phyloP scores from a whole-genome alignment of 2,329 filamentous ascomycete genomes.

The Fusarium buxicola region DNA sequence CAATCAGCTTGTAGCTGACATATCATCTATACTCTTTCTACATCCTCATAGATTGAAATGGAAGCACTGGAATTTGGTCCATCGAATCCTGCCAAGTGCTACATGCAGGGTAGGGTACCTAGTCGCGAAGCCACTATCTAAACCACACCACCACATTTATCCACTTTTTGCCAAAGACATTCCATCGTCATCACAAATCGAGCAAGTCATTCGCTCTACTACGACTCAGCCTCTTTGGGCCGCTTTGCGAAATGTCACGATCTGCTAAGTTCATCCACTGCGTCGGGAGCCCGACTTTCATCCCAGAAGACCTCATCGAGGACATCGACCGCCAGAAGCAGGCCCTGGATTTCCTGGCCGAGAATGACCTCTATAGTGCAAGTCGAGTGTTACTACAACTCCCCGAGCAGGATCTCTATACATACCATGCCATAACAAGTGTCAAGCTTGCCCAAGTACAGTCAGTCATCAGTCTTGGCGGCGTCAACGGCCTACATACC shows the following conservation, averaged over 20 bases:
- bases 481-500: slow-evolving; percentile 58
- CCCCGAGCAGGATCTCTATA: slow-evolving; percentile 58
- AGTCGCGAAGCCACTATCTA: slow-evolving; percentile 1
- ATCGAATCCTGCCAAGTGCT: neutral
- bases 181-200: slow-evolving; percentile 32
- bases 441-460: slow-evolving; percentile 63
- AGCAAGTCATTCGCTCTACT: slow-evolving; percentile 14
- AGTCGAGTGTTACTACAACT: slow-evolving; percentile 58
- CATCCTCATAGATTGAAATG: neutral
- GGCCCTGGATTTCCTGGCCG: slow-evolving; percentile 53
- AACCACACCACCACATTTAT: slow-evolving; percentile 18
- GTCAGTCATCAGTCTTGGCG: slow-evolving; percentile 57
- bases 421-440: slow-evolving; percentile 64
- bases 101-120: slow-evolving; percentile 21
- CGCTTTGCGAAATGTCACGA: slow-evolving; percentile 43
- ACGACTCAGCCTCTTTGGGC: slow-evolving; percentile 1
- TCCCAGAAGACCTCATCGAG: slow-evolving; percentile 54
- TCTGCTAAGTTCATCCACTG: slow-evolving; percentile 52
- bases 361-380: slow-evolving; percentile 59
- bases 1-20: neutral
- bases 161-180: slow-evolving; percentile 34
- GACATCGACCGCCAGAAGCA: slow-evolving; percentile 54
- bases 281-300: slow-evolving; percentile 58
- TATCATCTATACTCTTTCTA: neutral
- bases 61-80: neutral